Base-by-base conservation (phyloP, 345 rosid genomes). In the Camelina laxa region DNA sequence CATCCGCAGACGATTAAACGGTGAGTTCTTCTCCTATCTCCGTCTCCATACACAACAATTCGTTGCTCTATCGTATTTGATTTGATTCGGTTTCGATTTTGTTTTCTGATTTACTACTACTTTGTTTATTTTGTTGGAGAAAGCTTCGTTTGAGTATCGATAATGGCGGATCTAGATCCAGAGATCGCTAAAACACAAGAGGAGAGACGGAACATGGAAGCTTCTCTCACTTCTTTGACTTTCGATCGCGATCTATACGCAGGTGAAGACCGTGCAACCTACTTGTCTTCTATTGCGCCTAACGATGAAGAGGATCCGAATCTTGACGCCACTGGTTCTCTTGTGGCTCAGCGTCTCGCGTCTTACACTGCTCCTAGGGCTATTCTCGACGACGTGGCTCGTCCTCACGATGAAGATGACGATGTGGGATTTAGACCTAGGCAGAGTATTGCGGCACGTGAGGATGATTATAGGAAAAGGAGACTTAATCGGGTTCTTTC, bases 361-460 rank as follows among this genome's bases (percentile, higher is more conserved):
- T 92, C 99, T 5, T 96, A 86, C 63, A 92, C 99, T 9, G 98
- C 97, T 61, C 97, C 99, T 11, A 96, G 87, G 80, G 82, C 96
- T 1, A 81, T 89, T 9, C 83, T 89, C 41, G 88, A 95, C 12
- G 92, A 89, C 73, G 83, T 91, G 65, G 96, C 97, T 2, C 94
- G 91, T 16, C 78, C 87, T 14, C 85, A 79, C 6, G 83, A 41
- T 3, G 97, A 87, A 16, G 95, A 81, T 0, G 92, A 83, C 13
- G 88, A 72, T 11, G 57, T 71, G 5, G 99, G 97, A 62, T 88
- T 85, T 59, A 84, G 82, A 80, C 85, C 87, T 56, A 89, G 91
- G 16, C 79, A 86, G 55, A 85, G 66, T 79, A 96, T 96, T 79
- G 84, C 90, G 13, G 99, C 92, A 66, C 86, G 99, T 3, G 99